Evolutionary conservation across 345 rosid genomes (phyloP).

Genomic region (Arabidopsis thaliana): TAIR10.1 NC_003070.9:25782001-25782500

Average conservation of each 20-base stretch:
- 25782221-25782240: conserved; percentile 41
- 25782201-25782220: background rate
- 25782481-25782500: background rate
- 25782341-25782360: conserved; percentile 43
- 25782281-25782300: background rate
- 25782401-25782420: conserved; percentile 84
- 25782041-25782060: conserved; percentile 26
- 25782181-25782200: conserved; percentile 10
- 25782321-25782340: background rate
- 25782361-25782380: conserved; percentile 62
- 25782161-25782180: background rate
- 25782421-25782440: conserved; percentile 87
- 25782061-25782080: background rate
- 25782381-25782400: conserved; percentile 64
- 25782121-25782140: conserved; percentile 41
- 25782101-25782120: conserved; percentile 51
- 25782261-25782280: conserved; percentile 42
- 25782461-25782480: conserved; percentile 94
- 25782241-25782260: conserved; percentile 78
- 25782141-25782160: conserved; percentile 3
- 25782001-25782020: conserved; percentile 49
- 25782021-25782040: conserved; percentile 21
- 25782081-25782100: conserved; percentile 38
- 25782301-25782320: background rate
- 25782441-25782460: conserved; percentile 94